Percentiles rank a stretch among this genome's conserved stretches.
phyloP scores from a whole-genome alignment of 1,139 yeast species.

The Protomyces inouyei region DNA sequence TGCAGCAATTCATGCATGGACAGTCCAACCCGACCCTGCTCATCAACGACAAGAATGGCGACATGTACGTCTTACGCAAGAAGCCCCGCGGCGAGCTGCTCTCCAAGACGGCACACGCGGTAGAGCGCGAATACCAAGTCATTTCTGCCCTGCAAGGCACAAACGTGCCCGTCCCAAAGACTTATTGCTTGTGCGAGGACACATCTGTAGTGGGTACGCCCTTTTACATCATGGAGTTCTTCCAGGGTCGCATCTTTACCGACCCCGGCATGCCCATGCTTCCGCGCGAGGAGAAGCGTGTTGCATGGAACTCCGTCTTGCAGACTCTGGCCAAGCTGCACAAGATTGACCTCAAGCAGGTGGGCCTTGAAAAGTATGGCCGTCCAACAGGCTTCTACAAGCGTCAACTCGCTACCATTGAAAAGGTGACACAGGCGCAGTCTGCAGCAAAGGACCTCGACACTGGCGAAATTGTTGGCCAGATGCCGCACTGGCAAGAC shows the following conservation, averaged over 20 bases:
- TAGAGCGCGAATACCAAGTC: constrained; percentile 59
- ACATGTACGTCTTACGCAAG: constrained; percentile 52
- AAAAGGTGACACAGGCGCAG: constrained; percentile 50
- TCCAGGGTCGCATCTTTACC: constrained; percentile 57
- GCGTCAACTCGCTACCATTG: constrained; percentile 53
- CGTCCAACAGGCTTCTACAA: constrained; percentile 50
- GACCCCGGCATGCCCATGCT: constrained; percentile 50
- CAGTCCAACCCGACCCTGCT: constrained; percentile 65
- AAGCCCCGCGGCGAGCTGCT: constrained; percentile 59
- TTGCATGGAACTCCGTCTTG: constrained; percentile 52
- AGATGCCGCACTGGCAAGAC: constrained; percentile 49
- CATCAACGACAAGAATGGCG: constrained; percentile 45
- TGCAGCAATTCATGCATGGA: constrained; percentile 56
- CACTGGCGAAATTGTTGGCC: constrained; percentile 45
- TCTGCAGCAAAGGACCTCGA: constrained; percentile 37
- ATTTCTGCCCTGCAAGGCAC: constrained; percentile 43
- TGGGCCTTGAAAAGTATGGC: constrained; percentile 44
- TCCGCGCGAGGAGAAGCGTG: constrained; percentile 35
- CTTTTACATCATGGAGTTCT: constrained; percentile 49
- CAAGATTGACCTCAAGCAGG: constrained; percentile 47
- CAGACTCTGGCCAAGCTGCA: constrained; percentile 53
- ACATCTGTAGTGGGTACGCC: constrained; percentile 58
- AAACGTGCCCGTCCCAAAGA: constrained; percentile 56
- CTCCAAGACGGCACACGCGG: constrained; percentile 60
- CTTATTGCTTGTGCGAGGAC: constrained; percentile 59